Evolutionary conservation across 306 rosid genomes (phyloP), one percentile per base, ranked within the genome.

Genomic region (Dryas octopetala): DNA sequence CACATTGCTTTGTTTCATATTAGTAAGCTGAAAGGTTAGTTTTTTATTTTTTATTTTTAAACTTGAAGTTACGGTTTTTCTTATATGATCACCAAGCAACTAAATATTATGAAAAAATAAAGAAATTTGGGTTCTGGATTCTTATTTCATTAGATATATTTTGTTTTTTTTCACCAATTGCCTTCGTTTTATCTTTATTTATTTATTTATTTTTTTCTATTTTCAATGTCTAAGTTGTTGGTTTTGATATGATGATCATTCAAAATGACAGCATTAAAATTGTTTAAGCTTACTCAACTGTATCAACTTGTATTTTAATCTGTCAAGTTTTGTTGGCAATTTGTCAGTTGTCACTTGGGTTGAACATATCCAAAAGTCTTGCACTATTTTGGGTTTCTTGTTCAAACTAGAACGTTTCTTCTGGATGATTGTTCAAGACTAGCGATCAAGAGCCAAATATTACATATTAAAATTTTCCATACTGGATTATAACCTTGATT

Each of bases 1-100:
- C 38, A 15, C 85, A 73, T 81, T 81, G 76, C 79, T 68, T 49
- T 14, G 44, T 64, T 26, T 12, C 50, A 44, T 32, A 7, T 6
- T 62, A n/a, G 9, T 60, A 66, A 9, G 64, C 51, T 59, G 47
- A 46, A 72, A 73, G 68, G 19, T 59, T 59, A 10, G 3, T 23
- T 11, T 7, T 46, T 15, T 68, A 32, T 60, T 45, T 32, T 59
- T 26, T 14, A 6, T 47, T 14, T 51, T 3, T 6, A 13, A 59
- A 19, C n/a, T 32, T 57, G n/a, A 57, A 44, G 2, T 71, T 71
- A 3, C 19, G 41, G 16, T 26, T 10, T 60, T 41, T 74, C 57
- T 46, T 74, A 17, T 44, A 51, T 9, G 66, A 55, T 58, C 28
- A 52, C 57, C 60, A 0, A 44, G 44, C 54, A 44, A 57, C 45